phyloP scores from a whole-genome alignment of 805 yeast species.

The Jamesozyma rosinii region DNA sequence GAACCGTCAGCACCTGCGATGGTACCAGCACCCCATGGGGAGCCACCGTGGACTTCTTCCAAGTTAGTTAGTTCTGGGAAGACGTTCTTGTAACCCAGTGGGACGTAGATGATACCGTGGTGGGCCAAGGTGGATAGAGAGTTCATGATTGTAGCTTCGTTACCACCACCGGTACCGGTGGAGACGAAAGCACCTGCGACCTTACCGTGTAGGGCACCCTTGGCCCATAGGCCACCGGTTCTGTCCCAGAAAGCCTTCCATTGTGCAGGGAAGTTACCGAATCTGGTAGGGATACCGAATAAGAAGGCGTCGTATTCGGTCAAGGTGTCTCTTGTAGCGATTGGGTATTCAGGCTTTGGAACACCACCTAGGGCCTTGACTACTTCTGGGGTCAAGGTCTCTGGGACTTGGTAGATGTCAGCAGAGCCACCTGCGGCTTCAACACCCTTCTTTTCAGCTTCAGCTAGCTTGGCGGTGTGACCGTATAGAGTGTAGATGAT shows the following conservation, averaged over 20 bases:
- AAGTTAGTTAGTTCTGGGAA: constrained; percentile 47
- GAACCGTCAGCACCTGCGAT: constrained; percentile 72
- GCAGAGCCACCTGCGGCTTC: constrained; percentile 62
- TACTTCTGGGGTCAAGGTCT: constrained; percentile 60
- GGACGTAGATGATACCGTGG: constrained; percentile 74
- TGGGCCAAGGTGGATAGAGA: constrained; percentile 58
- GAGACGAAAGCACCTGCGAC: constrained; percentile 64
- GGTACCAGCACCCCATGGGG: constrained; percentile 84
- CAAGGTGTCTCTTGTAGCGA: constrained; percentile 52
- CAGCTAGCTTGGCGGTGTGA: constrained; percentile 63
- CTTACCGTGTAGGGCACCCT: constrained; percentile 64
- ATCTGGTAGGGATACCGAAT: constrained; percentile 83
- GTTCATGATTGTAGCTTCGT: constrained; percentile 61
- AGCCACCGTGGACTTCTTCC: constrained; percentile 66
- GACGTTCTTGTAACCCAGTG: constrained; percentile 59
- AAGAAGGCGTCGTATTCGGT: constrained; percentile 66
- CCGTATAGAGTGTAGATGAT: constrained; percentile 76
- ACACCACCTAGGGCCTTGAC: constrained; percentile 54
- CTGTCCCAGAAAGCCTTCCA: constrained; percentile 67
- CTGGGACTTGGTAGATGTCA: constrained; percentile 69
- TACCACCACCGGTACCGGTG: constrained; percentile 81
- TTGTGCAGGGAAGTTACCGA: constrained; percentile 73
- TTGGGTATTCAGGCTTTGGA: constrained; percentile 52
- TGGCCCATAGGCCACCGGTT: constrained; percentile 74
- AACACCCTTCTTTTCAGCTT: constrained; percentile 59